phyloP scores from a whole-genome alignment of 2,329 filamentous ascomycete genomes.

The Apiospora sp. region DNA sequence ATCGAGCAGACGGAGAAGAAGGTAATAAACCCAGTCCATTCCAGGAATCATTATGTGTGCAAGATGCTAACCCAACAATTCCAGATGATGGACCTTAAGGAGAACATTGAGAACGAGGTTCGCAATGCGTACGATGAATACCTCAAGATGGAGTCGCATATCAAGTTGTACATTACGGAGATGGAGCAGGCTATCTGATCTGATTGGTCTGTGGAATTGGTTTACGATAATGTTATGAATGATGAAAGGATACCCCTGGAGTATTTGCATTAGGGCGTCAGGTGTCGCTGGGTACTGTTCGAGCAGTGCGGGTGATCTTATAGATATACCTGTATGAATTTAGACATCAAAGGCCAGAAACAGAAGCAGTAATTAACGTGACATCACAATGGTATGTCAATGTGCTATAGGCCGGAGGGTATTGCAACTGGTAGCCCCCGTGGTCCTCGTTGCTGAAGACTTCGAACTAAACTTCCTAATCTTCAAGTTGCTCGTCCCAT shows the following conservation, averaged over 20 bases:
- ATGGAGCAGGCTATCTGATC: constrained; percentile 87
- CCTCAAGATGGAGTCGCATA: constrained; percentile 95
- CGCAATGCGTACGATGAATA: constrained; percentile 92
- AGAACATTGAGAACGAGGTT: constrained; percentile 95
- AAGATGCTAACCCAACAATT: constrained; percentile 35
- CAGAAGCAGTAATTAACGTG: neutral
- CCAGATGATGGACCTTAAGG: constrained; percentile 96
- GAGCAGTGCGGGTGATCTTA: neutral
- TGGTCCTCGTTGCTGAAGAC: neutral
- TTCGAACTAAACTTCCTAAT: neutral
- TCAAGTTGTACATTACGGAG: constrained; percentile 97
- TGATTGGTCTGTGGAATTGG: constrained; percentile 19
- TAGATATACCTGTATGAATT: constrained; percentile 9
- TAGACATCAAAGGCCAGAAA: neutral
- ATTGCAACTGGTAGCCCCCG: rapidly evolving
- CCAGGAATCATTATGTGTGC: neutral
- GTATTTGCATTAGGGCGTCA: constrained; percentile 8
- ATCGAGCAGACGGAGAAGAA: constrained; percentile 99
- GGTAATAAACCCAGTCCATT: constrained; percentile 58
- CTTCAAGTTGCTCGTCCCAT: constrained; percentile 39
- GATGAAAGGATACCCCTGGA: constrained; percentile 49
- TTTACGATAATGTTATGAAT: constrained; percentile 38
- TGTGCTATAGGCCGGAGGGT: neutral
- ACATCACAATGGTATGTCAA: neutral
- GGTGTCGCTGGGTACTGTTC: neutral